phyloP scores from a whole-genome alignment of 2,329 filamentous ascomycete species.

The Sporothrix brunneoviolacea region DNA sequence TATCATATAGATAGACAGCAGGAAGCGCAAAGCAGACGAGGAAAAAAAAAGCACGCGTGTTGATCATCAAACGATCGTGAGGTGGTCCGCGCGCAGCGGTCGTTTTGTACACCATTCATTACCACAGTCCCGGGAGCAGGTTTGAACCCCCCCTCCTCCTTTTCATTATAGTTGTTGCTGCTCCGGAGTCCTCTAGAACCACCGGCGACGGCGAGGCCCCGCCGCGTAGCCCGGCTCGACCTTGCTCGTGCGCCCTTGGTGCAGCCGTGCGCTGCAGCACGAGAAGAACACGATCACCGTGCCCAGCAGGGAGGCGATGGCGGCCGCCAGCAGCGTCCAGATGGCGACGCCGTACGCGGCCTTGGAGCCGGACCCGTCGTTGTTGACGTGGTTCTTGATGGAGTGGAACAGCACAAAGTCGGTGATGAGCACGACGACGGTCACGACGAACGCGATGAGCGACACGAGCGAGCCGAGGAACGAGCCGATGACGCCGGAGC shows the following conservation, averaged over 20 bases:
- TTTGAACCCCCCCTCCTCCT: too few species aligned
- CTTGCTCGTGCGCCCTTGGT: constrained; percentile 26
- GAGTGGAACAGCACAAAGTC: constrained; percentile 54
- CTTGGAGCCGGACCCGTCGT: too few species aligned
- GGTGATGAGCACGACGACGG: constrained; percentile 41
- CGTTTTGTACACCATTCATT: too few species aligned
- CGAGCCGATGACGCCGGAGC: constrained; percentile 44
- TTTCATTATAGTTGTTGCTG: too few species aligned
- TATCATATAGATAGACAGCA: too few species aligned
- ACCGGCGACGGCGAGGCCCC: constrained; percentile 18
- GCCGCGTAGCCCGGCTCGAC: constrained; percentile 23
- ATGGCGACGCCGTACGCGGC: constrained; percentile 47
- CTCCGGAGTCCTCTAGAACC: too few species aligned
- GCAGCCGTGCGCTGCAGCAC: constrained; percentile 49
- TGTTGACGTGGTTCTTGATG: constrained; percentile 49
- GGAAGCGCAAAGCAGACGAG: too few species aligned
- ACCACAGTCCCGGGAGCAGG: too few species aligned
- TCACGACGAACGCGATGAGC: constrained; percentile 42
- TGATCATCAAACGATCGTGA: too few species aligned
- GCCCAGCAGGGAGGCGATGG: constrained; percentile 48
- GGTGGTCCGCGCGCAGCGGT: too few species aligned
- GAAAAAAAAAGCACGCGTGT: too few species aligned
- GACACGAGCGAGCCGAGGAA: constrained; percentile 45
- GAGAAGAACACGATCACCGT: constrained; percentile 53
- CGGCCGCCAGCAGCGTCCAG: constrained; percentile 53